Evolutionary conservation across 2,329 filamentous ascomycete species (phyloP).

Genomic region (Fusarium tanahbumbuense): DNA sequence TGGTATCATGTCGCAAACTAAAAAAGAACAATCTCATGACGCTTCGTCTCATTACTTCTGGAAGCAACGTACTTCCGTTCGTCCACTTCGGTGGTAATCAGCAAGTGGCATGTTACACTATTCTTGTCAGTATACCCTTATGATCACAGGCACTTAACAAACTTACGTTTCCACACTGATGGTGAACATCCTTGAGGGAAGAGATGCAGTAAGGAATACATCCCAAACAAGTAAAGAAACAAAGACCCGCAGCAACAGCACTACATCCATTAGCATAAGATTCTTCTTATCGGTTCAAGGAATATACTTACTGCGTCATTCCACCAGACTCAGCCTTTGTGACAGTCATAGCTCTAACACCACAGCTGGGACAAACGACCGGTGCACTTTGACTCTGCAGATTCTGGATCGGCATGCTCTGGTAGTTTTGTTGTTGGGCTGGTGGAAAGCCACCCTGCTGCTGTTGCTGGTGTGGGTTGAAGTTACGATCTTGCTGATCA

Average conservation of each 20-base stretch:
- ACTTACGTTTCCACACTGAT: conserved; percentile 40
- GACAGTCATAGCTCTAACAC: conserved; percentile 17
- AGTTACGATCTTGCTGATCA: background rate
- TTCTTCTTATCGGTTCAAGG: no score
- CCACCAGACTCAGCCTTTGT: conserved; percentile 21
- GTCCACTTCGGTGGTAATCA: conserved; percentile 37
- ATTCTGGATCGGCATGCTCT: conserved; percentile 26
- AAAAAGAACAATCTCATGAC: background rate
- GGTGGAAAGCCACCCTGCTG: background rate
- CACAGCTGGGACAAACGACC: conserved; percentile 38
- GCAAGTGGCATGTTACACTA: conserved; percentile 40
- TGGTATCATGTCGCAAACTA: conserved; percentile 12
- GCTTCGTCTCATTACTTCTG: conserved; percentile 1
- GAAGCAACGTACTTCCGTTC: conserved; percentile 34
- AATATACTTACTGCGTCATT: conserved; percentile 33
- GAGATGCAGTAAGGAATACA: conserved; percentile 39
- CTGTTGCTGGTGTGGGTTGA: background rate
- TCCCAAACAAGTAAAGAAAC: conserved; percentile 36
- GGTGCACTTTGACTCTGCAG: conserved; percentile 30
- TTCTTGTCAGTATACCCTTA: background rate
- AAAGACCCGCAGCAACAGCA: conserved; percentile 34
- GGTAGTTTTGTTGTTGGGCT: background rate
- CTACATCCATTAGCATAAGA: background rate
- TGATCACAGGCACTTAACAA: no score
- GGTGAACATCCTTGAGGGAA: conserved; percentile 39